Evolutionary conservation across 2,329 filamentous ascomycete genomes (phyloP), one percentile per base, ranked within the genome.

Genomic region (Neospermospora avenae): DNA sequence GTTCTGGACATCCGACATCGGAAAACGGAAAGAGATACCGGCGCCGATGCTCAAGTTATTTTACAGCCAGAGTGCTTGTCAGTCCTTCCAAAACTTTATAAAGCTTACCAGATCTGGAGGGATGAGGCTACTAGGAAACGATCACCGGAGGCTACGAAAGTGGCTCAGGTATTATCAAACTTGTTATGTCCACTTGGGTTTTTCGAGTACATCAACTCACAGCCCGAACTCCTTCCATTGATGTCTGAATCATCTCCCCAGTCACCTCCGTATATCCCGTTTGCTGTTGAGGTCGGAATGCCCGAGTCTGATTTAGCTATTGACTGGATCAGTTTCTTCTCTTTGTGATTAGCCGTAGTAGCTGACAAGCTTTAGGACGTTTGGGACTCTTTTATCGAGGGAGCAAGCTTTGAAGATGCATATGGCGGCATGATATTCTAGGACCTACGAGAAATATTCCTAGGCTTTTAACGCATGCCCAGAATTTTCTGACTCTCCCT

Each of bases 341-440:
- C 2, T 39, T 11, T 31, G 5, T 5, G 5, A 31, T 10, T 5
- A 31, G 8, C 18, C 45, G 14, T n/a, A 6, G 24, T 39, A 28
- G 41, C 55, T 63, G 31, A 65, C 51, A 31, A 14, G 28, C 20
- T 3, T 31, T 24, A 71, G 71, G 60, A 56, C 48, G 63, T 60
- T 31, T 72, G 68, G 70, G 67, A 72, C 62, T 62, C 64, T 1
- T 69, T 71, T 20, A 64, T 71, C 13, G 69, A 70, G 57, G 67
- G 68, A 5, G 53, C 58, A 18, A 68, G 57, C 39, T 67, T 67
- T 41, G 64, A 69, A 20, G 63, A 63, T 55, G 64, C 60, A 34
- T 67, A 63, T 59, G 58, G 53, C 25, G 53, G 20, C 7, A 55
- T 55, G 53, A n/a, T 41, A 54, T 54, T 54, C 37, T 54, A 37